These are phyloP conservation scores for Sicyos edulis DNA, from an alignment of 306 rosid genomes.

Conservation along the genomic window DNA sequence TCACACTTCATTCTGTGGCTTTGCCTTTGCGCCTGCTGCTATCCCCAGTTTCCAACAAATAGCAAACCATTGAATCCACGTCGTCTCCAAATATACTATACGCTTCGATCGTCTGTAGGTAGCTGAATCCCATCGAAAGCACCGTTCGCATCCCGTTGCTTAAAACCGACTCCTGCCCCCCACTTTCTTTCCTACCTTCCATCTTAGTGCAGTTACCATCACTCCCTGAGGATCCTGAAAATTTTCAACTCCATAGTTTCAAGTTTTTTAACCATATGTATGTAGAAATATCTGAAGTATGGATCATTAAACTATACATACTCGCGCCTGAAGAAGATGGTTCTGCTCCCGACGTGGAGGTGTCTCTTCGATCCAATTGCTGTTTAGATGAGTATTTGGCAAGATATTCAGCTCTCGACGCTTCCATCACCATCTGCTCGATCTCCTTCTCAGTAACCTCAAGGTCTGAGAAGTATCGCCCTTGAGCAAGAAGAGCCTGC, in stretches of 20 bases:
- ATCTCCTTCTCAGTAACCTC: slow-evolving; percentile 97
- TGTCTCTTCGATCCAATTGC: slow-evolving; percentile 45
- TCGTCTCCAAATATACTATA: slow-evolving; percentile 92
- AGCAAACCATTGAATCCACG: slow-evolving; percentile 86
- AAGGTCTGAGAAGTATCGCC: slow-evolving; percentile 87
- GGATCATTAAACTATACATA: slow-evolving; percentile 31
- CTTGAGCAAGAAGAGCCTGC: slow-evolving; percentile 98
- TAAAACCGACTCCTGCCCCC: slow-evolving; percentile 30
- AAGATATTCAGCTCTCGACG: slow-evolving; percentile 76
- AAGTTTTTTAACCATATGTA: neutral
- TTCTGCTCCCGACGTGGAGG: slow-evolving; percentile 76
- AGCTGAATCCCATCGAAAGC: slow-evolving; percentile 85
- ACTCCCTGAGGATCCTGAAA: slow-evolving; percentile 53
- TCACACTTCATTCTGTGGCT: slow-evolving; percentile 54
- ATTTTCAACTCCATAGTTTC: neutral
- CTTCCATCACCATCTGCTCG: slow-evolving; percentile 82
- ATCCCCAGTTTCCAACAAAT: slow-evolving; percentile 70
- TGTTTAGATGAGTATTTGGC: slow-evolving; percentile 50
- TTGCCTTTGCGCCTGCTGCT: slow-evolving; percentile 85
- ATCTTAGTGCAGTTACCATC: slow-evolving; percentile 37
- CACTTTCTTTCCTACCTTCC: slow-evolving; percentile 36
- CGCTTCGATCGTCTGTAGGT: slow-evolving; percentile 79
- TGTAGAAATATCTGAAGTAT: neutral
- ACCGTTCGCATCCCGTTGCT: slow-evolving; percentile 62
- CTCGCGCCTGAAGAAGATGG: slow-evolving; percentile 95